These are phyloP conservation scores for Zanthoxylum bungeanum DNA, from an alignment of 345 rosid species.

Conservation along the genomic window DNA sequence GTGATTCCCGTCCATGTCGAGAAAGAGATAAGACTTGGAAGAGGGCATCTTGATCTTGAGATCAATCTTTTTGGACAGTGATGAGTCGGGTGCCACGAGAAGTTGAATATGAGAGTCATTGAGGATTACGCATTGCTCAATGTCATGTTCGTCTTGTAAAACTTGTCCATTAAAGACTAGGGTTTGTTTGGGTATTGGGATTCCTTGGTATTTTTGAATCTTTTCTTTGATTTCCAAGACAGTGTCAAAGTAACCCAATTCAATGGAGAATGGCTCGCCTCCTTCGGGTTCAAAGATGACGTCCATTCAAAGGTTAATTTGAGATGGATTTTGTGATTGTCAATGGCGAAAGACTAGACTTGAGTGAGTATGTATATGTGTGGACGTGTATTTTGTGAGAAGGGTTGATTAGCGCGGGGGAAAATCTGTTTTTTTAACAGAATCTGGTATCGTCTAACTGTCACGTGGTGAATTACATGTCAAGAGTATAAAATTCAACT, in stretches of 20 bases:
- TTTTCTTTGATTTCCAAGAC: slow-evolving; percentile 75
- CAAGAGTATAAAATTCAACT: too few species aligned
- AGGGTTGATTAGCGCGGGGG: background rate
- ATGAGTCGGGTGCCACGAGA: slow-evolving; percentile 25
- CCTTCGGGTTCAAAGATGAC: slow-evolving; percentile 54
- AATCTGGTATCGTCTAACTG: slow-evolving; percentile 7
- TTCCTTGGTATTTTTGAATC: slow-evolving; percentile 59
- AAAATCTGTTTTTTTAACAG: slow-evolving; percentile 7
- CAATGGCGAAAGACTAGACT: slow-evolving; percentile 2
- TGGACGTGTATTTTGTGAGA: background rate
- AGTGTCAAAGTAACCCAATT: slow-evolving; percentile 73
- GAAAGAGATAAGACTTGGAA: slow-evolving; percentile 17
- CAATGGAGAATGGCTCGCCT: slow-evolving; percentile 63
- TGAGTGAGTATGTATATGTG: background rate
- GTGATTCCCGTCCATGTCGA: slow-evolving; percentile 33
- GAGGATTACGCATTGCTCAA: slow-evolving; percentile 56
- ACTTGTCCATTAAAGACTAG: slow-evolving; percentile 58
- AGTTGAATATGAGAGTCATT: slow-evolving; percentile 63
- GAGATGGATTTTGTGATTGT: background rate
- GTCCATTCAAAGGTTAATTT: slow-evolving; percentile 36
- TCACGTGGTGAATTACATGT: slow-evolving; percentile 3
- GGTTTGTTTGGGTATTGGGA: slow-evolving; percentile 54
- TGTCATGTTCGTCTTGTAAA: slow-evolving; percentile 57
- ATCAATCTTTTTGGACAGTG: slow-evolving; percentile 25
- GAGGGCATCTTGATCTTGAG: slow-evolving; percentile 39